A percentile compares a stretch with the other conserved stretches of the same genome.
Evolutionary conservation across 2,329 filamentous ascomycete genomes (phyloP).

Genomic region (Metarhizium anisopliae): DNA sequence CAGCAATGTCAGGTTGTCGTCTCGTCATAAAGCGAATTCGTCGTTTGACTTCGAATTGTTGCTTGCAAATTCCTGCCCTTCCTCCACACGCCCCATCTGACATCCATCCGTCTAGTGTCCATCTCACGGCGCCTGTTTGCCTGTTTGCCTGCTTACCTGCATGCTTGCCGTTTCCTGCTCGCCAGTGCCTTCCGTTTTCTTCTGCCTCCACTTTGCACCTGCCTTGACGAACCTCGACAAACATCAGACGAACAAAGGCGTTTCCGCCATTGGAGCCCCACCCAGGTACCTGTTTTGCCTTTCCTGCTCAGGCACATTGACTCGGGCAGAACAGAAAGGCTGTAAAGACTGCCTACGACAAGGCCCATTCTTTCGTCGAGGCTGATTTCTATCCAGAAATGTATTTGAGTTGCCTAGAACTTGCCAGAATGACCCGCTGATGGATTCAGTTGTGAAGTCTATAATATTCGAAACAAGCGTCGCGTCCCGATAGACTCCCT

Average conservation of each 20-base stretch:
- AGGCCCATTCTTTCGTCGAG: not conserved
- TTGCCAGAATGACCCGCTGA: not conserved
- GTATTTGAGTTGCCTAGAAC: not conserved
- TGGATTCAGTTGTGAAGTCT: too few relatives aligned
- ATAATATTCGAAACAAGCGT: not conserved
- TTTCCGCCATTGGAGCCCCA: not conserved
- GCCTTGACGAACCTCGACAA: not conserved
- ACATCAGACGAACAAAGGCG: not conserved
- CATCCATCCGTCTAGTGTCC: not conserved
- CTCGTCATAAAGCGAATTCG: not conserved
- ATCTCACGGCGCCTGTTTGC: not conserved
- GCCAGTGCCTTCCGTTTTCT: not conserved
- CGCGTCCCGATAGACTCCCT: too few relatives aligned
- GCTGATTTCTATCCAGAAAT: not conserved
- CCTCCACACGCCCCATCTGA: not conserved
- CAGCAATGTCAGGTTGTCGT: not conserved
- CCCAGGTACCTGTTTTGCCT: not conserved
- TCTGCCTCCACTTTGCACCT: not conserved
- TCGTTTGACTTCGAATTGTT: not conserved
- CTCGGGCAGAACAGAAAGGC: not conserved
- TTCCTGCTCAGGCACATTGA: not conserved
- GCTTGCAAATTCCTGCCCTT: not conserved
- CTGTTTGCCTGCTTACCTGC: not conserved
- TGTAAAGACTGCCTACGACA: not conserved
- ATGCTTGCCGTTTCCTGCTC: not conserved